These are phyloP conservation scores for Quercus engelmannii DNA, from an alignment of 306 rosid species.

Conservation along the genomic window DNA sequence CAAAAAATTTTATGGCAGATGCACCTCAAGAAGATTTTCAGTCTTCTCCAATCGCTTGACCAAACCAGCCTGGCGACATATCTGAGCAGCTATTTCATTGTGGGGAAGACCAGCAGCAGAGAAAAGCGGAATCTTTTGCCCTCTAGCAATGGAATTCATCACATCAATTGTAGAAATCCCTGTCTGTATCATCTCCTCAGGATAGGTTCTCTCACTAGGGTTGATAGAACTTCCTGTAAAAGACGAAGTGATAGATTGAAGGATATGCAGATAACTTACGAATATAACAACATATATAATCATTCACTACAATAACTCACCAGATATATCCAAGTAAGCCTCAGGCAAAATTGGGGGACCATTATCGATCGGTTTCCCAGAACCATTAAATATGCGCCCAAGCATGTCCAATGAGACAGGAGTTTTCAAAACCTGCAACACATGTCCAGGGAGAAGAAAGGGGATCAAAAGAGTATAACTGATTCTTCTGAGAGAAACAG, in stretches of 20 bases:
- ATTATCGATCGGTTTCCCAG: constrained; percentile 98
- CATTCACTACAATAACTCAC: constrained; percentile 34
- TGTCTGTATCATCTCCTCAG: constrained; percentile 99
- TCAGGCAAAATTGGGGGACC: constrained; percentile 99
- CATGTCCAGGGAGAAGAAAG: constrained; percentile 16
- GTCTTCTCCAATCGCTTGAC: constrained; percentile 94
- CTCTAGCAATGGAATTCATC: constrained; percentile 99
- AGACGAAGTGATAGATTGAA: not conserved
- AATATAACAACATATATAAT: not conserved
- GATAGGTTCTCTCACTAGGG: constrained; percentile 99
- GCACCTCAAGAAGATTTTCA: constrained; percentile 90
- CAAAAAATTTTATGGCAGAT: constrained; percentile 8
- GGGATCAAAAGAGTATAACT: constrained; percentile 1
- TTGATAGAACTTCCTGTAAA: constrained; percentile 90
- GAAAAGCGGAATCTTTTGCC: constrained; percentile 97
- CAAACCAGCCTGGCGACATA: constrained; percentile 99
- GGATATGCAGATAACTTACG: not conserved
- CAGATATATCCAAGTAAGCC: constrained; percentile 98
- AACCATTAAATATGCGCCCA: constrained; percentile 97
- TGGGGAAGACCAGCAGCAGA: constrained; percentile 99
- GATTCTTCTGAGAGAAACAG: not conserved
- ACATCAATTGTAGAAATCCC: constrained; percentile 99
- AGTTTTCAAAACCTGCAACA: constrained; percentile 85
- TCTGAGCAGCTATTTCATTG: constrained; percentile 98
- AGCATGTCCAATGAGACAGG: constrained; percentile 99